Conservation (phyloP, 148 eudicot genomes). For the Polygonum maritimum region DNA sequence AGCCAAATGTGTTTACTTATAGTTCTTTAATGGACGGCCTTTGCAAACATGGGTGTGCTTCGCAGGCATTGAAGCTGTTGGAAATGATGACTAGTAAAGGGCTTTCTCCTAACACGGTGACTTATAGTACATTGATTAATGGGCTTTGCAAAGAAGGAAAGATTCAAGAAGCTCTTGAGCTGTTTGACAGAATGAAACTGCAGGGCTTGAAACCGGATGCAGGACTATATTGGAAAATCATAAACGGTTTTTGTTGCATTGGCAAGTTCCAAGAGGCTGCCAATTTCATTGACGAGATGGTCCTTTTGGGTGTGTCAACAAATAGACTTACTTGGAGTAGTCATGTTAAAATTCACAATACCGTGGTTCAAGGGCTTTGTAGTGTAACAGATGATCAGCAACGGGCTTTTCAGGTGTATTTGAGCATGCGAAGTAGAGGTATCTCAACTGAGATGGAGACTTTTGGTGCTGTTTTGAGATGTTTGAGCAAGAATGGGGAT, state of each 20-base stretch:
- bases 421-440: conserved; percentile 71
- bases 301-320: conserved; percentile 63
- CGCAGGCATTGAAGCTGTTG: conserved; percentile 48
- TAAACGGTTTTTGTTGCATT: conserved; percentile 44
- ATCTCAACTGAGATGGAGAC: conserved; percentile 64
- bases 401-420: conserved; percentile 61
- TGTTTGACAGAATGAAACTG: conserved; percentile 85
- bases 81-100: conserved; percentile 44
- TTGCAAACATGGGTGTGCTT: conserved; percentile 54
- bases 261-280: conserved; percentile 71
- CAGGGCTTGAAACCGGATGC: conserved; percentile 91
- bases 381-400: conserved; percentile 23
- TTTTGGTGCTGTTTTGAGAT: conserved; percentile 38
- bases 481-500: conserved; percentile 57
- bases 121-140: conserved; percentile 66
- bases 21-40: conserved; percentile 80
- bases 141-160: conserved; percentile 82
- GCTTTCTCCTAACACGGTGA: conserved; percentile 64
- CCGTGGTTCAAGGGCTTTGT: conserved; percentile 66
- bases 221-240: conserved; percentile 62
- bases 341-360: conserved; percentile 61
- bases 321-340: conserved; percentile 76
- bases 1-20: conserved; percentile 84
- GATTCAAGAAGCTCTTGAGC: conserved; percentile 45
- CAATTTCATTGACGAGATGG: conserved; percentile 88